Evolutionary conservation across 2,329 filamentous ascomycete species (phyloP), one percentile per base, ranked within the genome.

Genomic region (Decorospora gaudefroyi): DNA sequence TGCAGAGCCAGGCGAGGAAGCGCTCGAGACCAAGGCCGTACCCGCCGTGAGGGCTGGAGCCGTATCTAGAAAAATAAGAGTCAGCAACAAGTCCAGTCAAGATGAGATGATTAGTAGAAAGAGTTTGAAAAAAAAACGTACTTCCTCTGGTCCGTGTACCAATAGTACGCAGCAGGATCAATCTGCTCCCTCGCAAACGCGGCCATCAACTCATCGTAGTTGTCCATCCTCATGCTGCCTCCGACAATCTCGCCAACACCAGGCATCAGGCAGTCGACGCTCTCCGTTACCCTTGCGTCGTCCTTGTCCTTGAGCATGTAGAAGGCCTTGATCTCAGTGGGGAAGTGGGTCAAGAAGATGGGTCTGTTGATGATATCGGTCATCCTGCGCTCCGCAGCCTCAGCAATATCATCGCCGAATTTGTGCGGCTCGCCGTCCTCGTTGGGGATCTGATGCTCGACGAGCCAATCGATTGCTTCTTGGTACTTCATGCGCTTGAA

Each of bases 91-190:
- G 2, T 26, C 6, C 11, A 12, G 7, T 4, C 10, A 1, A 38
- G 2, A 12, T 4, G 11, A 2, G 37, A 8, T n/a, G n/a, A n/a
- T n/a, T n/a, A n/a, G n/a, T n/a, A n/a, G n/a, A n/a, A n/a, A n/a
- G n/a, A n/a, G n/a, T n/a, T 9, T 22, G 9, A 9, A 11, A 5
- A n/a, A 2, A 16, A 2, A 28, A 83, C 86, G 78, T 74, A 91
- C 88, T 93, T 95, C 69, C 91, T 81, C 81, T 96, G 90, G 75
- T 96, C 93, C 21, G 90, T 95, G 77, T 97, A 99, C 93, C 93
- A 99, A 80, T 95, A 97, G 76, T 97, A 97, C 31, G 86, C 85
- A 60, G 81, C 82, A 13, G 90, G 83, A 61, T 88, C 84, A 70
- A 97, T 95, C 27, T 86, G 86, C 74, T 96, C 87, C 51, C 86